phyloP scores from a whole-genome alignment of 2,329 filamentous ascomycete species.

The Pestalotiopsis sp. region DNA sequence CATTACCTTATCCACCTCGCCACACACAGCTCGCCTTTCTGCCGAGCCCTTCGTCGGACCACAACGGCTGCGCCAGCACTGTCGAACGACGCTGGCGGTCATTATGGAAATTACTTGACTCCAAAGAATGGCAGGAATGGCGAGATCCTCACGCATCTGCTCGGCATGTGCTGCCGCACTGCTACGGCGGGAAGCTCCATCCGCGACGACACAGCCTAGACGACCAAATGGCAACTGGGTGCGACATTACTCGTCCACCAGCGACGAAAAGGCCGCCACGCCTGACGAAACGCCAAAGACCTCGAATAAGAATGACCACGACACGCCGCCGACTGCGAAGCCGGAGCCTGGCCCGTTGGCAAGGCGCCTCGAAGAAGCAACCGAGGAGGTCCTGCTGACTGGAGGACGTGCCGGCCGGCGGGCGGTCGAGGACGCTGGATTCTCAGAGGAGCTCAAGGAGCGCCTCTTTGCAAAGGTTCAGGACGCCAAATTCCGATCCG shows the following conservation, averaged over 20 bases:
- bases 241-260: constrained; percentile 1
- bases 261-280: background rate
- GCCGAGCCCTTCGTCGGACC: background rate
- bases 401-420: constrained; percentile 60
- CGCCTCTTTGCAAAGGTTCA: constrained; percentile 58
- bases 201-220: background rate
- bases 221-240: background rate
- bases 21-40: background rate
- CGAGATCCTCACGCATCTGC: constrained; percentile 4
- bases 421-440: constrained; percentile 62
- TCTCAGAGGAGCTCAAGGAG: constrained; percentile 63
- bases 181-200: background rate
- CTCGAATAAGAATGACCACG: background rate
- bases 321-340: background rate
- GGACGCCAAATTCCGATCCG: constrained; percentile 52
- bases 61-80: background rate
- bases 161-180: background rate
- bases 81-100: background rate
- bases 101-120: constrained; percentile 7
- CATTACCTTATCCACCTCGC: background rate
- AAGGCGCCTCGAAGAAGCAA: constrained; percentile 60
- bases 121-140: background rate
- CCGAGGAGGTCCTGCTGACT: constrained; percentile 60
- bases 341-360: constrained; percentile 49
- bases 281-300: background rate